Conservation (phyloP, 345 rosid genomes). For the Excoecaria agallocha region DNA sequence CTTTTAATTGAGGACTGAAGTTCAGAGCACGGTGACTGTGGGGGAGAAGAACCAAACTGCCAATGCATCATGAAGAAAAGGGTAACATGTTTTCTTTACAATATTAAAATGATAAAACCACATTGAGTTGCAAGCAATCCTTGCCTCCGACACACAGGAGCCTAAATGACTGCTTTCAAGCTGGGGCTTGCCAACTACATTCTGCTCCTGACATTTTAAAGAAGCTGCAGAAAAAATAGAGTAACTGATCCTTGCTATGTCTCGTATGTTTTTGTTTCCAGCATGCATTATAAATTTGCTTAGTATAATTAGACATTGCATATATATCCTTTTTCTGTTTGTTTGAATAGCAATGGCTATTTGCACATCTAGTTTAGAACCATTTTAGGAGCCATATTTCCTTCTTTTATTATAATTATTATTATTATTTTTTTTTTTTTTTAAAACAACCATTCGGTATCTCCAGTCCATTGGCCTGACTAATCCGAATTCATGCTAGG, state of each 20-base stretch:
- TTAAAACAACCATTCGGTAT: no score
- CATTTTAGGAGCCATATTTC: background rate
- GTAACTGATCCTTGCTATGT: background rate
- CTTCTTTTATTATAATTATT: no score
- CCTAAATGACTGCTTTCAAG: conserved; percentile 31
- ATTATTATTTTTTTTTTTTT: no score
- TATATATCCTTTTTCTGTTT: background rate
- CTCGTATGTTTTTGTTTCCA: background rate
- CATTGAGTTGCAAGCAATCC: conserved; percentile 12
- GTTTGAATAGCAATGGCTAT: background rate
- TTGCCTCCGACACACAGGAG: conserved; percentile 42
- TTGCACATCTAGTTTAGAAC: background rate
- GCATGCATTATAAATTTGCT: background rate
- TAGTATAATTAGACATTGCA: background rate
- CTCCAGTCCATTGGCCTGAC: no score
- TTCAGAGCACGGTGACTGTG: conserved; percentile 35
- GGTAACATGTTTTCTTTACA: background rate
- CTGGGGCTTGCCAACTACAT: conserved; percentile 29
- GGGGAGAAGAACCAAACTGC: conserved; percentile 27
- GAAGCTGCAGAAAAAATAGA: conserved; percentile 29
- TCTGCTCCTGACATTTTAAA: conserved; percentile 26
- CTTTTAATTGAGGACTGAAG: conserved; percentile 30
- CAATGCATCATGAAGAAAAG: conserved; percentile 2
- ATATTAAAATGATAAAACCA: background rate
- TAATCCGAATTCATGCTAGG: no score